Percentiles rank a stretch among this genome's conserved stretches.
Conservation (phyloP, 345 rosid genomes). For the Brassica nigra region DNA sequence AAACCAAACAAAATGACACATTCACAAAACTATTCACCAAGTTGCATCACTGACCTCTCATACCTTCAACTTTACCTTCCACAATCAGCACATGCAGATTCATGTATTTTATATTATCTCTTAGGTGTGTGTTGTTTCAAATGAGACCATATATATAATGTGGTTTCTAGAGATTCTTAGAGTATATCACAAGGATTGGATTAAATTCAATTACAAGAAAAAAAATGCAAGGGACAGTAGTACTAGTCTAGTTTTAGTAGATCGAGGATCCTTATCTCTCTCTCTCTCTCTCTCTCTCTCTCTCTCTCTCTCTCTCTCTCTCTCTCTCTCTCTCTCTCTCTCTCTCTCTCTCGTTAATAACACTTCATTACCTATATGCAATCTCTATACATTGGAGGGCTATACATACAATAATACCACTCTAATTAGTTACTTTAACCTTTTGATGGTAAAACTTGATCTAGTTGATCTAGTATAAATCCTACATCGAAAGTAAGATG, state of each 20-base stretch:
- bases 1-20: slow-evolving; percentile 14
- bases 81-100: slow-evolving; percentile 28
- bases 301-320: not conserved
- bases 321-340: not conserved
- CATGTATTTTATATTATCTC: slow-evolving; percentile 26
- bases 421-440: not conserved
- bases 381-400: slow-evolving; percentile 24
- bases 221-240: slow-evolving; percentile 38
- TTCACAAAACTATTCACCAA: slow-evolving; percentile 34
- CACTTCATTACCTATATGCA: slow-evolving; percentile 29
- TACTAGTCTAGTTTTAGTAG: slow-evolving; percentile 44
- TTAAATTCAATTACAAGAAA: slow-evolving; percentile 20
- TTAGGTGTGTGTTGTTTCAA: slow-evolving; percentile 37
- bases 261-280: no score
- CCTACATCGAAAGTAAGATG: not conserved
- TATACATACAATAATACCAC: slow-evolving; percentile 15
- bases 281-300: not conserved
- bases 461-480: not conserved
- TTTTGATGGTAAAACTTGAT: not conserved
- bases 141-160: slow-evolving; percentile 35
- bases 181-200: slow-evolving; percentile 20
- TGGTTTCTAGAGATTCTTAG: slow-evolving; percentile 36
- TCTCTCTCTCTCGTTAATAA: slow-evolving; percentile 10
- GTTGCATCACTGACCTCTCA: slow-evolving; percentile 37
- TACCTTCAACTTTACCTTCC: slow-evolving; percentile 15